phyloP scores from a whole-genome alignment of 345 rosid genomes.

The Eucalyptus caleyi region DNA sequence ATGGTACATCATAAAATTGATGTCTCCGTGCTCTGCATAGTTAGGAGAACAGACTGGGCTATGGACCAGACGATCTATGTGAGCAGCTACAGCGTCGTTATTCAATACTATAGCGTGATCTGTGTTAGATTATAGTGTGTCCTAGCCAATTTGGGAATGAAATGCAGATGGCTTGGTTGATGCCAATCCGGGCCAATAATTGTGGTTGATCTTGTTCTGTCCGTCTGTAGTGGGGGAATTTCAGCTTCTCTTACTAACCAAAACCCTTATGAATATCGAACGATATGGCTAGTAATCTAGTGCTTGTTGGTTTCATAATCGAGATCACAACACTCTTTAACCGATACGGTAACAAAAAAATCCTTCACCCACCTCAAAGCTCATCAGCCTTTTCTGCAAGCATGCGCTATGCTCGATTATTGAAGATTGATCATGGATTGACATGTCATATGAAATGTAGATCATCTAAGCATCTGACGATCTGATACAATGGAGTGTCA shows the following conservation, averaged over 20 bases:
- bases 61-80: not conserved
- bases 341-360: not conserved
- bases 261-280: not conserved
- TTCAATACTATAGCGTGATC: not conserved
- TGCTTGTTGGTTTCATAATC: not conserved
- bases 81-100: rapidly evolving
- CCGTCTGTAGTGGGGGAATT: not conserved
- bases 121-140: not conserved
- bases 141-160: not conserved
- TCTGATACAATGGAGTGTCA: not conserved
- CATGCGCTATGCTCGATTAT: not conserved
- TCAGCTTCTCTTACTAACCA: not conserved
- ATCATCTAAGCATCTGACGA: not conserved
- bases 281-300: not conserved
- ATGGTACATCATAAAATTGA: not conserved
- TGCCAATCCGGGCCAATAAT: not conserved
- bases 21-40: not conserved
- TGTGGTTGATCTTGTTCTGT: not conserved
- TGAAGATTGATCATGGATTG: not conserved
- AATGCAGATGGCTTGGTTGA: not conserved
- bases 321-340: not conserved
- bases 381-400: not conserved
- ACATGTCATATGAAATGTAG: not conserved
- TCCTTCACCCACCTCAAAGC: rapidly evolving
- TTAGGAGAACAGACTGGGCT: not conserved